Evolutionary conservation across 495 filamentous ascomycete species (phyloP), one percentile per base, ranked within the genome.

Genomic region (Xylaria bambusicola): DNA sequence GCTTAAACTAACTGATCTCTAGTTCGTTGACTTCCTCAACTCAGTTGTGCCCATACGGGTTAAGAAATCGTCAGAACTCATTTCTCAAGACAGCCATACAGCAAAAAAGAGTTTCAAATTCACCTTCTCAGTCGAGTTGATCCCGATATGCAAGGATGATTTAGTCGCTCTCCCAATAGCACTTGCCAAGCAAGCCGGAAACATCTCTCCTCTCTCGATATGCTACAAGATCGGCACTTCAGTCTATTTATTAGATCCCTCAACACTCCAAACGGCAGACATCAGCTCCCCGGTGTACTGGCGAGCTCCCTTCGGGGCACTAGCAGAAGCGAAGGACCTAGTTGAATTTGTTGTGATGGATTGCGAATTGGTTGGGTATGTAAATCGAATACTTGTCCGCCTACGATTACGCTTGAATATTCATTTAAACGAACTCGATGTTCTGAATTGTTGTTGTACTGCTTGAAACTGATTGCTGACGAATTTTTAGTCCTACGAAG

Each of bases 121-220:
- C 77, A 86, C 86, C 9, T 97, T 84, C 74, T 92, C 91, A 0
- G 80, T 88, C 47, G 90, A 97, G 61, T 67, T 99, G 10, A 85
- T 97, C 12, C 94, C 94, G 0, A 88, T 98, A 38, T 97, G 95
- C 79, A 96, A 96, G 73, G 95, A 99, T 62, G 95, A 99, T 68
- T 77, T 99, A 8, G 90, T 97, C 6, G 92, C 90, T 3, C 73
- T 98, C n/a, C 94, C 94, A 0, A 79, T 95, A 44, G 93, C 92
- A 60, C 77, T 98, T 20, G 95, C 94, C 2, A 89, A 88, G 62
- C 80, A 85, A 24, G 76, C 92, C 21, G 94, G 94, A 56, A 96
- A 96, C 70, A 97, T 97, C 62, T 79, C 75, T 85, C 92, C 92
- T 17, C 72, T 97, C 23, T 80, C 85, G 0, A 79, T 99, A 35